These are phyloP conservation scores for Aspergillus hortae DNA, from an alignment of 2,329 filamentous ascomycete genomes.

Conservation along the genomic window DNA sequence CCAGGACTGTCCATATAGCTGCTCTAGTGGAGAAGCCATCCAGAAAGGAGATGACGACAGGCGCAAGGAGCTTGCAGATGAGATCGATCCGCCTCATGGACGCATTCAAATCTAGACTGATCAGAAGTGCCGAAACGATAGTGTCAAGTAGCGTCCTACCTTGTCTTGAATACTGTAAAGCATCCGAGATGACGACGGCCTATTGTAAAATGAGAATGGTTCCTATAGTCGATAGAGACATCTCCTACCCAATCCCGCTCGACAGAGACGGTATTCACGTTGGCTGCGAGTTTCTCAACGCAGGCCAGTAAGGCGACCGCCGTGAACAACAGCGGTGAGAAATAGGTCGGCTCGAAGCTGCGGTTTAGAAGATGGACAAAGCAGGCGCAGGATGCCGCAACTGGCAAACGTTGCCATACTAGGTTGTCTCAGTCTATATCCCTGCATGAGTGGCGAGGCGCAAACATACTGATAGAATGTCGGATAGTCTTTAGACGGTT, in stretches of 20 bases:
- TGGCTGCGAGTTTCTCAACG: slow-evolving; percentile 63
- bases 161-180: slow-evolving; percentile 40
- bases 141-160: slow-evolving; percentile 22
- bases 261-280: slow-evolving; percentile 64
- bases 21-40: slow-evolving; percentile 41
- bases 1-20: slow-evolving; percentile 47
- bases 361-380: slow-evolving; percentile 38
- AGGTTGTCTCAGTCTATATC: background rate
- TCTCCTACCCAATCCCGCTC: slow-evolving; percentile 63
- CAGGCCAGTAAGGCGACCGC: slow-evolving; percentile 56
- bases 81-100: slow-evolving; percentile 57
- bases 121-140: background rate
- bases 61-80: slow-evolving; percentile 54
- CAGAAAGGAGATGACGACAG: slow-evolving; percentile 50
- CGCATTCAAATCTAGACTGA: slow-evolving; percentile 43
- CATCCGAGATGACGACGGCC: slow-evolving; percentile 30
- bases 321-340: slow-evolving; percentile 26
- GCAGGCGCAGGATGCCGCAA: slow-evolving; percentile 47
- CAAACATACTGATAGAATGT: slow-evolving; percentile 43
- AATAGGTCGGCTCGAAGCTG: background rate
- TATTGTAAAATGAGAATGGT: background rate
- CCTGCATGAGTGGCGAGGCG: background rate
- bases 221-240: background rate
- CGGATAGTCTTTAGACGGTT: slow-evolving; percentile 52
- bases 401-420: slow-evolving; percentile 38